Percentiles rank a stretch among this genome's conserved stretches.
phyloP scores from a whole-genome alignment of 208 protist genomes.

The Trypanosoma cruzi region DNA sequence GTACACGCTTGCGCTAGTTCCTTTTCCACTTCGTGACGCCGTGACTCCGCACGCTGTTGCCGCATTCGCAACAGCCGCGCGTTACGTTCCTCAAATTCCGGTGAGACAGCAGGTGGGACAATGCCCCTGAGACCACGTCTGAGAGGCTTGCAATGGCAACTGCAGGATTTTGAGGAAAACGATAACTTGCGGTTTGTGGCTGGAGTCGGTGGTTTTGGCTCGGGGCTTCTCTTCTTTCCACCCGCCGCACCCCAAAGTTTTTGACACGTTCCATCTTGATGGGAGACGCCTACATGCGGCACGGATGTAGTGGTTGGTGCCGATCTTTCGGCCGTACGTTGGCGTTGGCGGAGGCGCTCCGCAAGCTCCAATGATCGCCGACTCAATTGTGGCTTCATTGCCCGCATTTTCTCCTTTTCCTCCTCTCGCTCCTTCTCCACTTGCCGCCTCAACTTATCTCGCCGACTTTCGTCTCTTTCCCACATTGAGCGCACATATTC shows the following conservation, averaged over 20 bases:
- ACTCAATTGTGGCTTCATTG: conserved; percentile 14
- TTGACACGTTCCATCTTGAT: conserved; percentile 10
- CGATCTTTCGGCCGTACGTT: conserved; percentile 5
- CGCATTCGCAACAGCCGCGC: conserved; percentile 30
- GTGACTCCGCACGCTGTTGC: conserved; percentile 24
- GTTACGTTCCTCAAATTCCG: conserved; percentile 42
- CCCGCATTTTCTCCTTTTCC: conserved; percentile 17
- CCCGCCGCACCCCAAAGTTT: not conserved
- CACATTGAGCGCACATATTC: conserved; percentile 5
- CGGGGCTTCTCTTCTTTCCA: conserved; percentile 6
- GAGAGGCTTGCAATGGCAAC: not conserved
- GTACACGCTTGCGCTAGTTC: conserved; percentile 42
- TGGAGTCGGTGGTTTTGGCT: not conserved
- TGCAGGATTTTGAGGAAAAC: conserved; percentile 8
- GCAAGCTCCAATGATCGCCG: conserved; percentile 35
- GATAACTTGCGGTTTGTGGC: conserved; percentile 12
- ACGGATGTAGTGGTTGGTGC: not conserved
- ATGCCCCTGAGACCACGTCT: not conserved
- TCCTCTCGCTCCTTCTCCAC: conserved; percentile 33
- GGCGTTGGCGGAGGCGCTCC: conserved; percentile 31
- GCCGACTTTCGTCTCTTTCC: conserved; percentile 24
- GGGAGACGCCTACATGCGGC: not conserved
- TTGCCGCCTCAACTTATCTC: conserved; percentile 28
- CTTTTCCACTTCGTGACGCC: conserved; percentile 30
- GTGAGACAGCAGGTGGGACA: not conserved